phyloP scores from a whole-genome alignment of 108 stramenopile genomes.

The Hondaea fermentalgiana region DNA sequence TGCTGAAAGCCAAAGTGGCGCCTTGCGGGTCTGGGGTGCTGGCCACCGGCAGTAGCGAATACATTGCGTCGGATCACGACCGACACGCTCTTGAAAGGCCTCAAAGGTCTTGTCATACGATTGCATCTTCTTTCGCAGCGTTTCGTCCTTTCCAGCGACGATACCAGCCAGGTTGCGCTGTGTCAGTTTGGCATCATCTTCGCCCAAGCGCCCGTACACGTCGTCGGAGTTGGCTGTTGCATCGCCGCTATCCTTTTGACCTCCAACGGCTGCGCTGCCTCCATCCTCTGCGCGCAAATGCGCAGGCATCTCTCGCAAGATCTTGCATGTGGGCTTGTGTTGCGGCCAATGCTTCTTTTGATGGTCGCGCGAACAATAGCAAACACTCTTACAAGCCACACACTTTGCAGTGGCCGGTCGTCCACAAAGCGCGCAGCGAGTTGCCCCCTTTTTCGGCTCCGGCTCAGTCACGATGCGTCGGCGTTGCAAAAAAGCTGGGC shows the following conservation, averaged over 20 bases:
- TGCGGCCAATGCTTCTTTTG: neutral
- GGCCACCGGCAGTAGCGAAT: slow-evolving; percentile 12
- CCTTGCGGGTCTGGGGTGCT: neutral
- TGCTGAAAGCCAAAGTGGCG: neutral
- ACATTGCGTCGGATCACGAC: neutral
- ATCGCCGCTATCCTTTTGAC: neutral
- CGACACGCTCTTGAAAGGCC: neutral
- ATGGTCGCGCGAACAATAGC: neutral
- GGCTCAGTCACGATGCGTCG: neutral
- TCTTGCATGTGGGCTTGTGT: neutral
- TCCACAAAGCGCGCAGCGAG: neutral
- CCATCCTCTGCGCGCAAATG: neutral
- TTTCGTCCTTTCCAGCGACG: neutral
- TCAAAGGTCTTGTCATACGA: neutral
- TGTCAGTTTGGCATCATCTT: neutral
- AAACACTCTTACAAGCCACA: neutral
- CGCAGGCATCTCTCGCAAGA: neutral
- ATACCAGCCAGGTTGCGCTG: neutral
- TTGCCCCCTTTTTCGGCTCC: neutral
- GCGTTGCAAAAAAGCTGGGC: neutral
- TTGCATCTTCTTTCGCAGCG: neutral
- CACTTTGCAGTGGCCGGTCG: neutral
- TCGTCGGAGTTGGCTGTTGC: neutral
- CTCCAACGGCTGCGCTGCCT: neutral
- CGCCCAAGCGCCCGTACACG: neutral